These are phyloP conservation scores for Cercospora sp. DNA, from an alignment of 2,329 filamentous ascomycete species.

Conservation along the genomic window DNA sequence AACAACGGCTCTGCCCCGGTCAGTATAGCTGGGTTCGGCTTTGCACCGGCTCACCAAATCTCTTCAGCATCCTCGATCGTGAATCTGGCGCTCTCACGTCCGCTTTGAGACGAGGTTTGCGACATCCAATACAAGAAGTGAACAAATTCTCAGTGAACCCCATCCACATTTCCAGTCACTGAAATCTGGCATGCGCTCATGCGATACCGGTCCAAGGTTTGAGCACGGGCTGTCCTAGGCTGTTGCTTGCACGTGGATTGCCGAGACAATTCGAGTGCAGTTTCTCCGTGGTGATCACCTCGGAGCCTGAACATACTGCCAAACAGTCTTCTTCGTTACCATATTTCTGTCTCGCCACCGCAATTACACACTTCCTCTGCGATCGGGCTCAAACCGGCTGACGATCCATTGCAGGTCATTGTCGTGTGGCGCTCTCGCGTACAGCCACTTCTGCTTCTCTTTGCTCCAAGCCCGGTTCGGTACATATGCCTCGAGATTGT, in stretches of 20 bases:
- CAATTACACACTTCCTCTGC: constrained; percentile 5
- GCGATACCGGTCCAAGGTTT: background rate
- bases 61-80: background rate
- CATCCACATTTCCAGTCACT: background rate
- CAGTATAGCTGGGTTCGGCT: background rate
- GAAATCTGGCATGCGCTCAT: background rate
- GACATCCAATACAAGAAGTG: background rate
- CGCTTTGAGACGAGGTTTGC: background rate
- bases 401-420: constrained; percentile 44
- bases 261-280: background rate
- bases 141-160: background rate
- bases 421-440: constrained; percentile 39
- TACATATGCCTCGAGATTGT: constrained; percentile 59
- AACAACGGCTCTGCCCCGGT: background rate
- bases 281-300: background rate
- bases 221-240: background rate
- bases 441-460: constrained; percentile 52
- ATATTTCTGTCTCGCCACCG: background rate
- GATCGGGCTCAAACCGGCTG: constrained; percentile 12
- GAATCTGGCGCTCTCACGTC: background rate
- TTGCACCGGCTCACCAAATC: background rate
- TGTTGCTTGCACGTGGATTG: background rate
- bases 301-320: background rate
- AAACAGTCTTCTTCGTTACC: background rate
- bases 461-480: constrained; percentile 58